Evolutionary conservation across 345 rosid species (phyloP), one percentile per base, ranked within the genome.

Genomic region (Brassica juncea): DNA sequence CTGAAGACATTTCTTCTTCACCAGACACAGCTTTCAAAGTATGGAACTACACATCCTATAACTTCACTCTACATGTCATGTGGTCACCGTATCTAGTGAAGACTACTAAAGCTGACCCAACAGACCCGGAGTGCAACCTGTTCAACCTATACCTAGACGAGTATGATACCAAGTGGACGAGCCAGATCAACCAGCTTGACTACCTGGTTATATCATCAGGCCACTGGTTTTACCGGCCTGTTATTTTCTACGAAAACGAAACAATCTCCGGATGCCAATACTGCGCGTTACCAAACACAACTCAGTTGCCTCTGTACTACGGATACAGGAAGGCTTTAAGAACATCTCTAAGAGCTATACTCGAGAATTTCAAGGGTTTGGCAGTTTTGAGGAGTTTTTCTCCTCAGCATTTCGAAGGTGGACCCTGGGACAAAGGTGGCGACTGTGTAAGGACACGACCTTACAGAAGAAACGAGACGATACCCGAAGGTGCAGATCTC

Each of bases 381-480:
- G 89, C 94, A 15, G 63, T 81, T 70, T 62, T 89, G 1, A 88
- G 97, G 84, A 88, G 88, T 4, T 89, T 89, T 63, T 86, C 99
- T 12, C 97, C 99, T 0, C 78, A 89, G 4, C 97, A 94, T 61
- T 92, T 91, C 0, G 94, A 92, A 76, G 86, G 87, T 34, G 97
- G 97, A 30, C 0, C 78, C 8, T 94, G 97, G 97, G 82, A 94
- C 66, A 6, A 83, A 5, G 97, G 97, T 10, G 97, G 97, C 0
- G 81, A 87, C 67, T 92, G 99, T 49, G 12, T 82, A 8, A 80
- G 95, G 72, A 85, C 79, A 28, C 77, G 70, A 76, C 99, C 97
- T 21, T 86, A 79, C 58, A 65, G 72, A 82, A 85, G 87, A 82
- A 88, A 85, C 3, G 94, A 91, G 90, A 88, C 89, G 1, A 68